Evolutionary conservation across 306 rosid genomes (phyloP), one percentile per base, ranked within the genome.

Genomic region (Argentina anserina): DNA sequence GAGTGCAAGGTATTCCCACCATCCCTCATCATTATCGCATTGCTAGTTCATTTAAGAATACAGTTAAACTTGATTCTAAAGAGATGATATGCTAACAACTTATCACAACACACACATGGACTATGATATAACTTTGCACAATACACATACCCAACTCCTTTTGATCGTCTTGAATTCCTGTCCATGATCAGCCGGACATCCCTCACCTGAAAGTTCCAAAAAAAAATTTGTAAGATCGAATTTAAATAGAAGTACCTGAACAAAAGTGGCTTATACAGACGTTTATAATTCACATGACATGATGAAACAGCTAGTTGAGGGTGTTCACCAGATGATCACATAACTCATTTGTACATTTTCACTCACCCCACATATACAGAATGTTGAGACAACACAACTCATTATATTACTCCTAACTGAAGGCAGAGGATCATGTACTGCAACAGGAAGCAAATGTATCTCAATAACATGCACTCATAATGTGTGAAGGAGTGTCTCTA

Each of bases 141-240:
- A 49, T 78, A 71, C 72, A 75, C 97, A 85, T 91, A 94, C 99
- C 99, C 99, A 87, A 94, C 99, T 85, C 99, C 99, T 82, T 95
- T 95, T 47, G 99, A 95, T 56, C 99, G 88, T 82, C 97, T 95
- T 65, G 99, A 91, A 78, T 91, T 91, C 90, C 99, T 86, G 87
- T 95, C 99, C 99, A 91, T 91, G 83, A 95, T 95, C 83, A 95
- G 85, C 68, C 99, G 94, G 18, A 95, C 99, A 86, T 95, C 99
- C 78, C 99, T 91, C 78, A 95, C 97, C 99, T 95, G 85, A 81
- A 84, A 82, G 65, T 69, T 6, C 31, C 37, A 39, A 59, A 67
- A 49, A 29, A 7, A 40, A 69, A 34, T 59, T 4, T 13, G 10
- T 52, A 72, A 70, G 79, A 70, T 20, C n/a, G 21, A 20, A 28